Evolutionary conservation across 345 rosid species (phyloP).

Genomic region (Abelmoschus esculentus): DNA sequence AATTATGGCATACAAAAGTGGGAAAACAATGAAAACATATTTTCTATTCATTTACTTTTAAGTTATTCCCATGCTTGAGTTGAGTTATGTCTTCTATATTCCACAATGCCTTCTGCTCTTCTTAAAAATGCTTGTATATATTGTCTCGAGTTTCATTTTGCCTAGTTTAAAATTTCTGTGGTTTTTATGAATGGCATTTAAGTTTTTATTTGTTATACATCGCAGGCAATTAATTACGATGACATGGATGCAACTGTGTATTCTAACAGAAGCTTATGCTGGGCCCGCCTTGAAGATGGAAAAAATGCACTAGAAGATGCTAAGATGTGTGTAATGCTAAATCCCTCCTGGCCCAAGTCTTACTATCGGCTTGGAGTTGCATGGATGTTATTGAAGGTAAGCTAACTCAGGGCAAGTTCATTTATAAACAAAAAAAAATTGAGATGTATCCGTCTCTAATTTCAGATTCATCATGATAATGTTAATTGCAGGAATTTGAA

Average conservation of each 20-base stretch:
- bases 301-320: conserved; percentile 10
- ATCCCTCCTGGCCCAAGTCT: conserved; percentile 15
- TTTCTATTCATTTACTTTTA: not conserved
- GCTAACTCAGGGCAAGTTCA: not conserved
- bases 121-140: not conserved
- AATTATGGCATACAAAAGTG: not conserved
- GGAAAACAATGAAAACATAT: not conserved
- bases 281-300: conserved; percentile 9
- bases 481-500: conserved; percentile 4
- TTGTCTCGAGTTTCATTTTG: too few relatives aligned
- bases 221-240: conserved; percentile 1
- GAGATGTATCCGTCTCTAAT: not conserved
- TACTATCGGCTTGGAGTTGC: conserved; percentile 15
- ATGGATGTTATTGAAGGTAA: conserved; percentile 17
- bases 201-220: not conserved
- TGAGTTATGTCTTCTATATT: not conserved
- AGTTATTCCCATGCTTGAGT: not conserved
- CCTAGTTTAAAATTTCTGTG: too few relatives aligned
- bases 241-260: not conserved
- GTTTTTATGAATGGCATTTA: not conserved
- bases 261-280: conserved; percentile 18
- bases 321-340: not conserved
- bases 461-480: not conserved
- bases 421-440: not conserved
- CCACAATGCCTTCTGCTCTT: not conserved